These are phyloP conservation scores for Wickerhamiella hasegawae DNA, from an alignment of 805 yeast genomes.

Conservation along the genomic window DNA sequence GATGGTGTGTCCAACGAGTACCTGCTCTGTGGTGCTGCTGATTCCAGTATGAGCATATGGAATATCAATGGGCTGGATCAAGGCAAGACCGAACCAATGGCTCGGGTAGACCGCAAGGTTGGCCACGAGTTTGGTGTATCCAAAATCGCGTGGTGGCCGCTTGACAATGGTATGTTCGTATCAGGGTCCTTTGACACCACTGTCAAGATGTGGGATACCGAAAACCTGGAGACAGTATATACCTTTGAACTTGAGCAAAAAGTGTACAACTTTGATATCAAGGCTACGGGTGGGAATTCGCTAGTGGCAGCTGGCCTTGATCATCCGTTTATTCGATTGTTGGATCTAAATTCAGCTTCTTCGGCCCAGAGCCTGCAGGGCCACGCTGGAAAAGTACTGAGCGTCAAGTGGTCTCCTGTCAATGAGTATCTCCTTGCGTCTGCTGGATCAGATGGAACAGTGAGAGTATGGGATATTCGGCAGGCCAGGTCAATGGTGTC, in stretches of 20 bases:
- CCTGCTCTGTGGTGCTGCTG: slow-evolving; percentile 58
- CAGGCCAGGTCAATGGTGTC: slow-evolving; percentile 47
- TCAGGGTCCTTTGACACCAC: slow-evolving; percentile 67
- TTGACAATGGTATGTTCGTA: slow-evolving; percentile 72
- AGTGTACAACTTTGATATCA: slow-evolving; percentile 52
- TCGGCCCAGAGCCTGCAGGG: slow-evolving; percentile 58
- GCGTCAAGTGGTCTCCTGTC: slow-evolving; percentile 63
- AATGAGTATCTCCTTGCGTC: slow-evolving; percentile 47
- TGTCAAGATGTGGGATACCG: slow-evolving; percentile 71
- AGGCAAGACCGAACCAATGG: slow-evolving; percentile 7
- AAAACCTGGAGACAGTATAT: slow-evolving; percentile 46
- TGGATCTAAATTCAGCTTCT: slow-evolving; percentile 61
- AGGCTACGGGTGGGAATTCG: slow-evolving; percentile 30
- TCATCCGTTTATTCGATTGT: slow-evolving; percentile 47
- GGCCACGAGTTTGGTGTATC: slow-evolving; percentile 65
- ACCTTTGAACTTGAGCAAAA: slow-evolving; percentile 44
- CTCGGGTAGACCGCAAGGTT: slow-evolving; percentile 12
- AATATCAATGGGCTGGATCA: slow-evolving; percentile 26
- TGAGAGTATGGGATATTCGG: slow-evolving; percentile 75
- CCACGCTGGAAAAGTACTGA: slow-evolving; percentile 37
- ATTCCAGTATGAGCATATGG: slow-evolving; percentile 54
- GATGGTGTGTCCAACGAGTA: slow-evolving; percentile 32
- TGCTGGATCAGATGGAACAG: slow-evolving; percentile 71
- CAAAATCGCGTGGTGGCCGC: slow-evolving; percentile 72
- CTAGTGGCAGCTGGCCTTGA: slow-evolving; percentile 58